Evolutionary conservation across 805 yeast species (phyloP).

Genomic region (Starmerella powellii): DNA sequence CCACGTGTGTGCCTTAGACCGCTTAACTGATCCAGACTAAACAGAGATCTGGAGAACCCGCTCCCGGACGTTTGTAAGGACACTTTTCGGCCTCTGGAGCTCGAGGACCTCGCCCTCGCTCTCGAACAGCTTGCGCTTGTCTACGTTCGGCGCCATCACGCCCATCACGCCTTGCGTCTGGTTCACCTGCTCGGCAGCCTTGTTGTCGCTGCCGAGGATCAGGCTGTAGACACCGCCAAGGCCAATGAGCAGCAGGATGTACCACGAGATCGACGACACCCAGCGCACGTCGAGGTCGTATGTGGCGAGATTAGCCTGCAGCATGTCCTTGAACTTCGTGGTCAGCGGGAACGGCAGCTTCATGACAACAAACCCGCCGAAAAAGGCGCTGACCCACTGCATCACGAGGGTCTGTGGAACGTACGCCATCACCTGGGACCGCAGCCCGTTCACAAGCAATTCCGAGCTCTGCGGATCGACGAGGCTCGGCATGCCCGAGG

Average conservation of each 20-base stretch:
- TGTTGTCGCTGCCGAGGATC: conserved; percentile 39
- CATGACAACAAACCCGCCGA: conserved; percentile 81
- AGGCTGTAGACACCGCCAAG: conserved; percentile 66
- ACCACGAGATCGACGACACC: conserved; percentile 93
- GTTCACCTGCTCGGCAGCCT: conserved; percentile 21
- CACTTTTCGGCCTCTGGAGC: conserved; percentile 44
- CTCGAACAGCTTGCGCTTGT: conserved; percentile 48
- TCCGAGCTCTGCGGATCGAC: conserved; percentile 62
- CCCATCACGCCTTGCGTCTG: conserved; percentile 28
- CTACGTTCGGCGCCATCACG: conserved; percentile 24
- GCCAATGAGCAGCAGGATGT: conserved; percentile 77
- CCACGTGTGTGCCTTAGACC: too few relatives aligned
- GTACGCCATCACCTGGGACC: conserved; percentile 68
- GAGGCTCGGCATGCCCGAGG: conserved; percentile 37
- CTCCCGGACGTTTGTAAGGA: conserved; percentile 49
- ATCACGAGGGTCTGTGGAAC: conserved; percentile 86
- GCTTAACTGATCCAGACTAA: conserved; percentile 1
- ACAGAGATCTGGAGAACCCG: conserved; percentile 31
- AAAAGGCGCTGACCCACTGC: conserved; percentile 93
- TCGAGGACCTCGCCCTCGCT: conserved; percentile 65
- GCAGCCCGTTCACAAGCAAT: conserved; percentile 61
- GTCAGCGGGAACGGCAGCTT: conserved; percentile 87
- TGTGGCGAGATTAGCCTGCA: conserved; percentile 78
- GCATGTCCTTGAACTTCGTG: conserved; percentile 76
- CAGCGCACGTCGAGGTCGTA: conserved; percentile 79